Evolutionary conservation across 176 grass and related monocot genomes (phyloP).

Genomic region (Zea mays): DNA sequence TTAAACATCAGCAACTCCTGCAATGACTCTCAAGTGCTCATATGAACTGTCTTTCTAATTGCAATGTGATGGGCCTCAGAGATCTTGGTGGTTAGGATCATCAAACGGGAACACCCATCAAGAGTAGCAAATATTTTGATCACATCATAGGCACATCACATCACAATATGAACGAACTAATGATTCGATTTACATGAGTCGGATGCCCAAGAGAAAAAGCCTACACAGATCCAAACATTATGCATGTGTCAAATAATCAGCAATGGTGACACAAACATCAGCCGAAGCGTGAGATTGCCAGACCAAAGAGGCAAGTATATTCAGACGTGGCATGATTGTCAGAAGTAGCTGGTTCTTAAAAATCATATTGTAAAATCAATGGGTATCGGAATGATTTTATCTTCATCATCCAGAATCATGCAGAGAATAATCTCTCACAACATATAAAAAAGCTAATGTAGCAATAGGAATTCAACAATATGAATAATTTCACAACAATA

Average conservation of each 20-base stretch:
- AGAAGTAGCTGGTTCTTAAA: conserved; percentile 52
- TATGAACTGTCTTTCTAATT: background rate
- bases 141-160: conserved; percentile 37
- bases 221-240: background rate
- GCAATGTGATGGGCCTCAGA: conserved; percentile 31
- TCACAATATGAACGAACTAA: background rate
- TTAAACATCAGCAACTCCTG: background rate
- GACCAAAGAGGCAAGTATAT: background rate
- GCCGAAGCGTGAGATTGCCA: background rate
- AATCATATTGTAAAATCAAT: conserved; percentile 43
- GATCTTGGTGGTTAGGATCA: conserved; percentile 59
- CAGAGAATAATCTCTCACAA: background rate
- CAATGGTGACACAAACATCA: background rate
- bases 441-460: background rate
- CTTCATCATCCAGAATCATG: conserved; percentile 47
- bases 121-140: conserved; percentile 69
- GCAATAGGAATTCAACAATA: background rate
- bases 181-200: background rate
- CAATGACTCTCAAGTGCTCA: background rate
- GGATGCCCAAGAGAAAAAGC: background rate
- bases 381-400: conserved; percentile 57
- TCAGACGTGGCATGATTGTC: conserved; percentile 31
- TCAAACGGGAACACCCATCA: conserved; percentile 53
- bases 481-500: background rate
- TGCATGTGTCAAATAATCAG: background rate